Conservation (phyloP, 169 alveolate genomes). For the Miamiensis avidus region DNA sequence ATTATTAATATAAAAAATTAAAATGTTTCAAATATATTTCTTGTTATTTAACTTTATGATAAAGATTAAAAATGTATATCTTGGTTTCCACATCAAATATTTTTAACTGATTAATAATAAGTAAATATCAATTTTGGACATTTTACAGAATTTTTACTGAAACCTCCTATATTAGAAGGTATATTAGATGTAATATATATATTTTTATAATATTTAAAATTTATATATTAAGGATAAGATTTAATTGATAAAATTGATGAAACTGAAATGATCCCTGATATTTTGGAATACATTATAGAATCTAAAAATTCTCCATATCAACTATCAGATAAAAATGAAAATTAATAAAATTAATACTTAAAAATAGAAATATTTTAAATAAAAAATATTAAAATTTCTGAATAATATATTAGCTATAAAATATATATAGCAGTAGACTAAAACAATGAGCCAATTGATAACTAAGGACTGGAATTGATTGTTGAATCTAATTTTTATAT, state of each 20-base stretch:
- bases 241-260: background rate
- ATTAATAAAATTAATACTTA: no score
- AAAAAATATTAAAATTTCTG: no score
- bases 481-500: no score
- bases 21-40: background rate
- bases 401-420: no score
- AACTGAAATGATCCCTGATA: background rate
- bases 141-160: background rate
- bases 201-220: no score
- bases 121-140: background rate
- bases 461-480: no score
- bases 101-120: background rate
- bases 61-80: background rate
- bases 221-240: background rate
- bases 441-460: no score
- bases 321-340: background rate
- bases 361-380: no score
- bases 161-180: background rate
- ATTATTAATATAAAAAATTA: no score
- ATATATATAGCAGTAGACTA: no score
- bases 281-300: background rate
- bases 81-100: background rate
- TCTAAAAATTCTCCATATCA: background rate
- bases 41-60: no score
- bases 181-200: no score